Conservation (phyloP, 2,329 filamentous ascomycete species). For the Ophiocordyceps camponoti-floridani region DNA sequence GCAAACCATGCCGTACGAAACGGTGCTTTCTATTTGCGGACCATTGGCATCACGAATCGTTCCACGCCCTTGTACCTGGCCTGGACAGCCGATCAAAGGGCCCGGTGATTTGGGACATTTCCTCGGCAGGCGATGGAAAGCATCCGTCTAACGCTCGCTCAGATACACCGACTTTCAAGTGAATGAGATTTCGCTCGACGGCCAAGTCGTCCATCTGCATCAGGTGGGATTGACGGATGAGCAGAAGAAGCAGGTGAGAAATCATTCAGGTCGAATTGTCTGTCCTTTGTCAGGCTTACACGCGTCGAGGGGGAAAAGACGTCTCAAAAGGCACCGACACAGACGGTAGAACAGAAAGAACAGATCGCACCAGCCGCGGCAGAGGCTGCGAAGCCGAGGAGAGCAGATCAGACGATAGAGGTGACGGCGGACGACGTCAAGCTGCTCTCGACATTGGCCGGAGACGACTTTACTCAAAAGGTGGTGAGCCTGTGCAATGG, state of each 20-base stretch:
- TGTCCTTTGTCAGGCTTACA: background rate
- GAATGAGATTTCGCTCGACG: conserved; percentile 67
- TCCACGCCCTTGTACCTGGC: conserved; percentile 17
- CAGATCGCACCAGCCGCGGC: background rate
- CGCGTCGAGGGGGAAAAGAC: background rate
- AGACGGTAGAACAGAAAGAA: background rate
- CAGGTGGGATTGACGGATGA: conserved; percentile 18
- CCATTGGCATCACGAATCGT: conserved; percentile 21
- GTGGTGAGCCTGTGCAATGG: conserved; percentile 22
- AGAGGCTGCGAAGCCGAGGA: conserved; percentile 4
- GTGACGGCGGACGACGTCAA: conserved; percentile 15
- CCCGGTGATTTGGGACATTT: conserved; percentile 11
- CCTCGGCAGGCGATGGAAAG: background rate
- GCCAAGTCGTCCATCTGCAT: conserved; percentile 56
- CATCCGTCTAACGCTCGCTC: background rate
- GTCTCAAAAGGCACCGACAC: background rate
- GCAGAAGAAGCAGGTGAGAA: conserved; percentile 3
- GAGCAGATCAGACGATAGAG: conserved; percentile 5
- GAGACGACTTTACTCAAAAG: conserved; percentile 19
- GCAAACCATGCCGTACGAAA: conserved; percentile 13
- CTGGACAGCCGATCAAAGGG: conserved; percentile 22
- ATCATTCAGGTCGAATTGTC: background rate
- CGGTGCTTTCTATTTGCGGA: conserved; percentile 14
- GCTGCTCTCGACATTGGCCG: conserved; percentile 20
- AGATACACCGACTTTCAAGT: conserved; percentile 87